phyloP scores from a whole-genome alignment of 441 rosid species.

The Euphorbia celastroides region DNA sequence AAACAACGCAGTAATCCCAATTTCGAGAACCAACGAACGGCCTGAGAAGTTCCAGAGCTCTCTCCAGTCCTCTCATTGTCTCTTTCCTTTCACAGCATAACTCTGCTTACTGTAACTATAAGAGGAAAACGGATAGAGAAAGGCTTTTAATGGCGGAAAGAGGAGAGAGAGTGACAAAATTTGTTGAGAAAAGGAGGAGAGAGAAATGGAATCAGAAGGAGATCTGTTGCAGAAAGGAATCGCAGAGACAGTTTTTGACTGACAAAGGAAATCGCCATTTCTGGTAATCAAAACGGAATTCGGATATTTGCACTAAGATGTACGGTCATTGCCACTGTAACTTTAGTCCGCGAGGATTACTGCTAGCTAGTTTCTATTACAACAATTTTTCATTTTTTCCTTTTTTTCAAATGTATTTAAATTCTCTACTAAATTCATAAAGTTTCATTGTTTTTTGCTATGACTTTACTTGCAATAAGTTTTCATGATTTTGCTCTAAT shows the following conservation, averaged over 20 bases:
- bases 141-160: not conserved
- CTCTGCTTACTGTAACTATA: not conserved
- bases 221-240: conserved; percentile 44
- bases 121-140: not conserved
- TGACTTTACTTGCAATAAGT: too few species aligned
- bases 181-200: conserved; percentile 8
- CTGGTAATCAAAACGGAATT: not conserved
- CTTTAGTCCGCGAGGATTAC: not conserved
- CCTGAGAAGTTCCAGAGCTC: conserved; percentile 57
- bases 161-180: not conserved
- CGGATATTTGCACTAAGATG: not conserved
- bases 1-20: conserved; percentile 76
- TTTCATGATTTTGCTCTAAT: too few species aligned
- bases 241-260: conserved; percentile 18
- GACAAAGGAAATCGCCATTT: conserved; percentile 11
- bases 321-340: not conserved
- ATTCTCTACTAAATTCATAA: too few species aligned
- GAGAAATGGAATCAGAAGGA: conserved; percentile 28
- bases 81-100: conserved; percentile 3
- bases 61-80: conserved; percentile 42
- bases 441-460: too few species aligned
- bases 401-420: too few species aligned
- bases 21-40: conserved; percentile 52
- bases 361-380: not conserved
- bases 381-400: too few species aligned